Conservation (phyloP, 176 grass and related monocot species). For the Cymbopogon citratus region DNA sequence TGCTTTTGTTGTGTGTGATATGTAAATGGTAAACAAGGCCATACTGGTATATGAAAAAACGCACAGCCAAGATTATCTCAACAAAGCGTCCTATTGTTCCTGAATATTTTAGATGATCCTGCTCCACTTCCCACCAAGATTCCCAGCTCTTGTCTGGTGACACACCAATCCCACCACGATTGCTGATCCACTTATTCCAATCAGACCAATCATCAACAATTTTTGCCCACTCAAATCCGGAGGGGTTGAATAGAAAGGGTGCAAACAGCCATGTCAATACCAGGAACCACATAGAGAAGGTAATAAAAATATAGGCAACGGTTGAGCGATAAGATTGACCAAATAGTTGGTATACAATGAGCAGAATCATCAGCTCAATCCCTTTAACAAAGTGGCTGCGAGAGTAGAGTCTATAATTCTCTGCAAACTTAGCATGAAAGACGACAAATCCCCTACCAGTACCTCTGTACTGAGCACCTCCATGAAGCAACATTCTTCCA, state of each 20-base stretch:
- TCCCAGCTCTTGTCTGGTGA: conserved; percentile 88
- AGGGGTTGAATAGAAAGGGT: conserved; percentile 90
- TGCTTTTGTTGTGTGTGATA: conserved; percentile 54
- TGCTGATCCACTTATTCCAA: conserved; percentile 95
- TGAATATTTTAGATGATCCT: conserved; percentile 79
- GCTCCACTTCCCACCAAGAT: conserved; percentile 93
- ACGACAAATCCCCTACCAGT: conserved; percentile 87
- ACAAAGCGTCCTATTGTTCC: conserved; percentile 50
- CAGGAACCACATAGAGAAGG: conserved; percentile 80
- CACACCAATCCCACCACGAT: conserved; percentile 88
- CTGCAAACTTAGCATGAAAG: conserved; percentile 97
- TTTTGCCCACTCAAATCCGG: conserved; percentile 95
- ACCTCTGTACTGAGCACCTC: conserved; percentile 83
- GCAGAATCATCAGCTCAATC: conserved; percentile 82
- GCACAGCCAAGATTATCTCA: conserved; percentile 74
- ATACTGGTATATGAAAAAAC: conserved; percentile 94
- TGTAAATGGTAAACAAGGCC: conserved; percentile 86
- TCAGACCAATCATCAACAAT: conserved; percentile 91
- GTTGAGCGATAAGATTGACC: conserved; percentile 67
- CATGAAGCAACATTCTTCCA: conserved; percentile 87
- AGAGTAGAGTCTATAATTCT: conserved; percentile 93
- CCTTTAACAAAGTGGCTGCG: conserved; percentile 96
- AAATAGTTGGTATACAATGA: conserved; percentile 79
- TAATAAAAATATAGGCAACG: conserved; percentile 68
- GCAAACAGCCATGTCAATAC: conserved; percentile 91